Percentiles rank a stretch among this genome's conserved stretches.
phyloP scores from a whole-genome alignment of 2,329 filamentous ascomycete genomes.

The Xylariaceae sp. region DNA sequence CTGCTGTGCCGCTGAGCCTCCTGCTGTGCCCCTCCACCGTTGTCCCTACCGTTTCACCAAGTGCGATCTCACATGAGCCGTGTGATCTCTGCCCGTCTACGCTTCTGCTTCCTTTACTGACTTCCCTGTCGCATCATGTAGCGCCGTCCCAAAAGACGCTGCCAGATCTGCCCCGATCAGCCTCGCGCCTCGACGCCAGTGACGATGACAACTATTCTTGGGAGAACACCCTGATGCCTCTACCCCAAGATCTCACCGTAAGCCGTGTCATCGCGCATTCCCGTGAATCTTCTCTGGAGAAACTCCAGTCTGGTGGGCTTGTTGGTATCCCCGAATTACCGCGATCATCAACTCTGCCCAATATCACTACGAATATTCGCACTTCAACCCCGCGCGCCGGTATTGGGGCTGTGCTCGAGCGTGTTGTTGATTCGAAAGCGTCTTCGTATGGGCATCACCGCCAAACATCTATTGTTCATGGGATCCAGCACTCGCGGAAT shows the following conservation, averaged over 20 bases:
- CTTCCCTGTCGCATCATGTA: constrained; percentile 31
- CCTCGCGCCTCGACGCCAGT: constrained; percentile 46
- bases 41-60: constrained; percentile 28
- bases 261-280: constrained; percentile 45
- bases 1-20: constrained; percentile 9
- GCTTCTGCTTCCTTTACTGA: constrained; percentile 25
- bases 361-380: constrained; percentile 38
- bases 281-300: constrained; percentile 55
- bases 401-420: constrained; percentile 43
- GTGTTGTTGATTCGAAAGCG: constrained; percentile 51
- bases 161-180: constrained; percentile 49
- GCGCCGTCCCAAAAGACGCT: constrained; percentile 54
- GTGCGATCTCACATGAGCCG: constrained; percentile 23
- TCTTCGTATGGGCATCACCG: constrained; percentile 78
- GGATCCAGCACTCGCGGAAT: constrained; percentile 87
- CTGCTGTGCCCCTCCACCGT: constrained; percentile 12
- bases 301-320: constrained; percentile 37
- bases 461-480: constrained; percentile 95
- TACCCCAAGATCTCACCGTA: constrained; percentile 36
- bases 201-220: constrained; percentile 45
- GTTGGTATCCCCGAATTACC: constrained; percentile 33
- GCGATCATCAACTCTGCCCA: constrained; percentile 25
- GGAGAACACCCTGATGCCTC: constrained; percentile 48
- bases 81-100: constrained; percentile 13
- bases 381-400: constrained; percentile 38